Base-by-base conservation (phyloP, 2,329 filamentous ascomycete species). In the Exophiala sp. region DNA sequence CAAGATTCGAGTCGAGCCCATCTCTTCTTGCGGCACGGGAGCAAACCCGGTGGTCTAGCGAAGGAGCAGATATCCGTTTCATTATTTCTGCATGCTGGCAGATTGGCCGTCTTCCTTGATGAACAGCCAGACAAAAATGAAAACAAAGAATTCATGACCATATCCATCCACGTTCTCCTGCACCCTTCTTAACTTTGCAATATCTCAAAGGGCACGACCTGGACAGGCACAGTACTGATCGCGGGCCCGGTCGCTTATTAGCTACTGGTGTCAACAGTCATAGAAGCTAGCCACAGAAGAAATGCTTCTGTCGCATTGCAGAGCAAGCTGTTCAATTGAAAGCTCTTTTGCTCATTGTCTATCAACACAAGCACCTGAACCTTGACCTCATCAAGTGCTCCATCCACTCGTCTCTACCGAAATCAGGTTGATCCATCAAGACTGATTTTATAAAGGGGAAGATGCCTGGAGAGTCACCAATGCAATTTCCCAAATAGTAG, bases 291-390 rank as follows among this genome's bases (percentile, higher is more conserved):
- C 5, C 5, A 27, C 24, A 27, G 24, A 10, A 27, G 5, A 27
- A 27, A 27, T 27, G 24, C 10, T 10, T 27, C 24, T n/a, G n/a
- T n/a, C n/a, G n/a, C n/a, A n/a, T n/a, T n/a, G n/a, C n/a, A n/a
- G n/a, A n/a, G n/a, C n/a, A n/a, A n/a, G n/a, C n/a, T n/a, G n/a
- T n/a, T n/a, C n/a, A n/a, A n/a, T 27, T 27, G 24, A 27, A 6
- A 6, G 5, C 5, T 27, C 24, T 6, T 27, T 27, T 27, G 10
- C 24, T 27, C n/a, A 30, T 43, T 23, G 30, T 29, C 23, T 43
- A 43, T 43, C 22, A 32, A 43, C 41, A 43, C 23, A 43, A 32
- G 14, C 27, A 43, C 2, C 32, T 35, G 11, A 18, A 35, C 11
- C 14, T 35, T 27, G 24, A 27, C 24, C 10, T 10, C 24, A 27